Evolutionary conservation across 1,284 basidiomycete species (phyloP), one percentile per base, ranked within the genome.

Genomic region (Cutaneotrichosporon dermatis): DNA sequence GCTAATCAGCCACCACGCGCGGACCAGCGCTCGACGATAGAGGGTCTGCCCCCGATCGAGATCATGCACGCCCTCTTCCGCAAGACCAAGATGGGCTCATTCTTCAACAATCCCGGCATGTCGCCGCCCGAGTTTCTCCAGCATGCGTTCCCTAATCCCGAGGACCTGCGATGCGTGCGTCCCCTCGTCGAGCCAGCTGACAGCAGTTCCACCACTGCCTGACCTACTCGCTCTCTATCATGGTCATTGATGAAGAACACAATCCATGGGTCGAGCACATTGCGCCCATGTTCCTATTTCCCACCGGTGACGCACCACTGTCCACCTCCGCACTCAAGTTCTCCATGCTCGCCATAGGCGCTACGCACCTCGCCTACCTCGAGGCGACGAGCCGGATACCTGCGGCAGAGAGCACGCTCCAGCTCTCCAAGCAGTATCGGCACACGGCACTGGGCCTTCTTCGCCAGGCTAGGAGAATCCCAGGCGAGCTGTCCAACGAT

Each of bases 261-360:
- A 76, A 74, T 54, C 72, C 72, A 2, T 76, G 72, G 72, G 63
- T 74, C 2, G 66, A 71, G 37, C 66, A 71, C 51, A 65, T 73
- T 25, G 66, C 68, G 2, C 69, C 72, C 9, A 62, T 76, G 51
- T 72, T 73, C 56, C 62, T 76, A 4, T 69, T 71, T 41, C 69
- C 70, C 0, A 61, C 63, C 1, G 67, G 66, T 2, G 64, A 64
- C 37, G 62, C 69, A 1, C 70, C 68, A 0, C 33, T 72, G 6
- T 68, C 67, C 39, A 59, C 58, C 3, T 61, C 63, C 12, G 72
- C 71, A n/a, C 57, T 74, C n/a, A 69, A 68, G 40, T 61, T 60
- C 34, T 61, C 62, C 2, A 69, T 72, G 62, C 61, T 76, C 33
- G 66, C 69, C 1, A 63, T 72, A 13, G 74, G 74, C 2, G 72